Base-by-base conservation (phyloP, 768 basidiomycete genomes). In the Tephrocybe sp. region DNA sequence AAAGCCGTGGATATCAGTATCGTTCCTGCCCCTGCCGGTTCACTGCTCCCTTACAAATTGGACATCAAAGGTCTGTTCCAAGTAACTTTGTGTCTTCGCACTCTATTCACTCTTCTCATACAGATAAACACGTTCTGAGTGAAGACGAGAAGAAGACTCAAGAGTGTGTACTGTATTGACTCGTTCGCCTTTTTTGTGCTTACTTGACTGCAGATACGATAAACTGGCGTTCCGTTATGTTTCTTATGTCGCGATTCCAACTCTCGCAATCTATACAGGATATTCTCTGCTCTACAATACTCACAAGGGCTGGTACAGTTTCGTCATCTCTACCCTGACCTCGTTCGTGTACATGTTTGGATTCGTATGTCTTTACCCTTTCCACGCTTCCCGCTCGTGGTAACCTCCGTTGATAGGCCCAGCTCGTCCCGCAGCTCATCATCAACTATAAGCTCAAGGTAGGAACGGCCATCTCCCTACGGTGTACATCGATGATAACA, bases 141-240 rank as follows among this genome's bases (percentile, higher is more conserved):
- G 94, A 97, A 61, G 94, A 97, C 61, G 97, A 99, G 72, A 94
- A 89, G 76, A 94, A 88, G 70, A 97, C 95, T 9, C 94, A 97
- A 66, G 93, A 97, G 85, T 97, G 72, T 64, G n/a, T 50, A 11
- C 19, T 43, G 49, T 15, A 16, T 15, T 12, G 10, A 16, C 42
- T 38, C 13, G 27, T 30, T 42, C 29, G 25, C 41, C 31, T 49
- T 24, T 23, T 25, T 10, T 31, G 15, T 2, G 24, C 30, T 50
- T 36, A 53, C 54, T 29, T 36, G 40, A 33, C 52, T 47, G 38
- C 54, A 91, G 90, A 71, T 92, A 88, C 60, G 95, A 98, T 73
- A 82, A 81, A 57, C 75, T 95, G 45, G 95, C 95, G 4, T 97
- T 97, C 85, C 86, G 84, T 64, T 92, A 94, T 63, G 95, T 99